Base-by-base conservation (phyloP, 192 early-diverging fungal species). In the Diversispora epigaea region DNA sequence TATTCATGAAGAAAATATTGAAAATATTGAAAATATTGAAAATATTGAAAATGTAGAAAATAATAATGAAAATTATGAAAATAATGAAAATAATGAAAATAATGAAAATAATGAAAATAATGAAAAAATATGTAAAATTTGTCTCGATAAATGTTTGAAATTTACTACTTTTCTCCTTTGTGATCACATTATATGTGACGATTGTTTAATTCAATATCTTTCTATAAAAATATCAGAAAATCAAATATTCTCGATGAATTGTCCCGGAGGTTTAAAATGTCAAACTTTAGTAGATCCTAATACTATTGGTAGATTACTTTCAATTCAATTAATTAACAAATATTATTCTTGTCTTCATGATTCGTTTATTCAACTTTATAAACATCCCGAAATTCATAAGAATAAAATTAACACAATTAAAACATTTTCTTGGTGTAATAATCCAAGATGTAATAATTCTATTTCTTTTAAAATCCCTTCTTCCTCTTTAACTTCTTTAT, bases 181-280 rank as follows among this genome's bases (percentile, higher is more conserved):
- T 58, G 6, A 60, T 46, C 71, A 73, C 40, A 21, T 64, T 73
- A 39, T 57, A 15, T 73, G 71, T 11, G 61, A 61, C 47, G 71
- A 60, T 19, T 73, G 71, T 47, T 32, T 73, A 21, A 73, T 57
- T 41, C 71, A 73, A 15, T 73, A 60, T 47, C 56, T 73, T 25
- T 52, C 71, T 22, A 62, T 73, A 43, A 73, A 73, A 15, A 60
- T 73, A n/a, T 61, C 50, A 25, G 71, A 73, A 57, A 73, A 60
- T 43, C 56, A 58, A 60, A 39, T 73, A 7, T 73, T 57, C 43
- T 25, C 12, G 12, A 73, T 73, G 17, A 7, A 14, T 9, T 73
- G 71, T 21, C 71, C 71, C 5, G 71, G 50, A 21, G 71, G 32
- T 25, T 9, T 50, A 7, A 73, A 73, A 39, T 73, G 71, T 17